Percentiles rank a stretch among this genome's conserved stretches.
These are phyloP conservation scores for Bruguiera gymnorhiza DNA, from an alignment of 345 rosid species.

Conservation along the genomic window DNA sequence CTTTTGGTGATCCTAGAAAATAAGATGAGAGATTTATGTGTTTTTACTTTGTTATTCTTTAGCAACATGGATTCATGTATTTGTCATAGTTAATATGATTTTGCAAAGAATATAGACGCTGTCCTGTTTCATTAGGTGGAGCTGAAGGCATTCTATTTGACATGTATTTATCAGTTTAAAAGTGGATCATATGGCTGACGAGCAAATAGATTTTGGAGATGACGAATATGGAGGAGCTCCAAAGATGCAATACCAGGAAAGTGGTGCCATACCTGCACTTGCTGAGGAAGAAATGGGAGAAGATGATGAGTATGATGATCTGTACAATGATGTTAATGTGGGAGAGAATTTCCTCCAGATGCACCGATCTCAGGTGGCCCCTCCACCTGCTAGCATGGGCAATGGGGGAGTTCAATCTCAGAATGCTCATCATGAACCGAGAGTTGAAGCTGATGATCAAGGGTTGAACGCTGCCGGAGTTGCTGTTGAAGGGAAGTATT, in stretches of 20 bases:
- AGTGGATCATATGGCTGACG: slow-evolving; percentile 48
- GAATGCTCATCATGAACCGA: slow-evolving; percentile 39
- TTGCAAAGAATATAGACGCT: background rate
- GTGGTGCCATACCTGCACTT: slow-evolving; percentile 28
- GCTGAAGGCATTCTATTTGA: slow-evolving; percentile 19
- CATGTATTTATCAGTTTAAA: slow-evolving; percentile 34
- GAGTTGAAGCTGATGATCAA: slow-evolving; percentile 34
- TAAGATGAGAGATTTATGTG: too few species aligned
- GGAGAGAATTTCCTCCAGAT: slow-evolving; percentile 76
- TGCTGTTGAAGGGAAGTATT: slow-evolving; percentile 47
- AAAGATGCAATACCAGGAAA: slow-evolving; percentile 62
- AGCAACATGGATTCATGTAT: too few species aligned
- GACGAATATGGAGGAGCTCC: slow-evolving; percentile 52
- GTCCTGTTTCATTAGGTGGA: slow-evolving; percentile 5
- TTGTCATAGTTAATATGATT: too few species aligned
- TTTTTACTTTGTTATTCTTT: background rate
- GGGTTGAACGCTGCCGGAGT: slow-evolving; percentile 36
- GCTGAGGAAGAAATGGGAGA: slow-evolving; percentile 61
- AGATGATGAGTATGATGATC: slow-evolving; percentile 86
- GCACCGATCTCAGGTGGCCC: slow-evolving; percentile 48
- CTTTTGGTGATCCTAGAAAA: too few species aligned
- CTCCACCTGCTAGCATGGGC: slow-evolving; percentile 31
- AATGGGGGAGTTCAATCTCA: slow-evolving; percentile 36
- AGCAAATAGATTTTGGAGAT: slow-evolving; percentile 47
- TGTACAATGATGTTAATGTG: slow-evolving; percentile 77